Conservation (phyloP, 148 eudicot genomes). For the Nepenthes mirabilis region DNA sequence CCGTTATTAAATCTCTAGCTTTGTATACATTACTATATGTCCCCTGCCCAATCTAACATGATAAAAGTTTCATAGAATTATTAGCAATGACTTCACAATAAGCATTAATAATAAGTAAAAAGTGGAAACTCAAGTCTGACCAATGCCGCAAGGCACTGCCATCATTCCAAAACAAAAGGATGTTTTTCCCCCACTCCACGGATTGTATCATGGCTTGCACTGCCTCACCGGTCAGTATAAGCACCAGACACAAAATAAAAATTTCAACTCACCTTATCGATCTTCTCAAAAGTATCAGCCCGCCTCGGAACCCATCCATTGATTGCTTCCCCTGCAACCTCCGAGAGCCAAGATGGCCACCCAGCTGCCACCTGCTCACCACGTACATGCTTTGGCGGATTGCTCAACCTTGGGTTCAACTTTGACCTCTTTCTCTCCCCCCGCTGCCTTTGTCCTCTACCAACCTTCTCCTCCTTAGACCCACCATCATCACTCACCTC, state of each 20-base stretch:
- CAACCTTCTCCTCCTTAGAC: slow-evolving; percentile 26
- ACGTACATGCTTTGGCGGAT: slow-evolving; percentile 44
- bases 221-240: background rate
- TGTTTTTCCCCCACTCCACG: too few species aligned
- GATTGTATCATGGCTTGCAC: background rate
- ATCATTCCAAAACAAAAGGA: background rate
- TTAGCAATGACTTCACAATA: slow-evolving; percentile 1
- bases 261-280: slow-evolving; percentile 54
- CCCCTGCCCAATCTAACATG: slow-evolving; percentile 77
- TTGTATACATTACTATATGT: slow-evolving; percentile 96
- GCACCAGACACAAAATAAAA: slow-evolving; percentile 3
- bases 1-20: slow-evolving; percentile 69
- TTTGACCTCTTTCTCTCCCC: slow-evolving; percentile 62
- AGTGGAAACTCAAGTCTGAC: background rate
- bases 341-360: slow-evolving; percentile 93
- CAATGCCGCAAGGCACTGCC: background rate
- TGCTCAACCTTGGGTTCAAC: slow-evolving; percentile 61
- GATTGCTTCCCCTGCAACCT: slow-evolving; percentile 83
- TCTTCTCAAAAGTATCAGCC: slow-evolving; percentile 86
- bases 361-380: slow-evolving; percentile 99
- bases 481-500: slow-evolving; percentile 27
- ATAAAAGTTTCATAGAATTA: slow-evolving; percentile 1
- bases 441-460: slow-evolving; percentile 24
- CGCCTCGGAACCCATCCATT: slow-evolving; percentile 97
- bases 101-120: background rate